Evolutionary conservation across 768 basidiomycete genomes (phyloP), one percentile per base, ranked within the genome.

Genomic region (Tulasnella sp.): DNA sequence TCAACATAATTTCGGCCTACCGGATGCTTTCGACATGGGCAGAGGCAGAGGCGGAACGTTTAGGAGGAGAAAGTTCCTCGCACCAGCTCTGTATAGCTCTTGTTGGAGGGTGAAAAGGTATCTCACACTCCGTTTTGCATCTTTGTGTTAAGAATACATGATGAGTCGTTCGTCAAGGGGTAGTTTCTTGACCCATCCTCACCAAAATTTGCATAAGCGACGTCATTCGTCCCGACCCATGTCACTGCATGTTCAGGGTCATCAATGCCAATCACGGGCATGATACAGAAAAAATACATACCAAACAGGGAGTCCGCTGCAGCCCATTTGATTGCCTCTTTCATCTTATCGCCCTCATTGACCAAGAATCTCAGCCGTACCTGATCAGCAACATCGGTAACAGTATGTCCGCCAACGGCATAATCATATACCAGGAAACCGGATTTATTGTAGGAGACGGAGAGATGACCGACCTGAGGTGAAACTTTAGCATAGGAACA

Each of bases 211-310:
- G 29, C 34, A 32, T 32, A 49, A 17, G 17, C 62, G 0, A 63
- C 76, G 66, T 83, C 81, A 58, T 84, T 84, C 51, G 82, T 82
- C 3, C 82, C 81, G 52, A 81, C 69, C 78, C 78, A 82, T 2
- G 77, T 80, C 3, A 79, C 80, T 81, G 56, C 46, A 41, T 21
- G 25, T 8, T 40, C 49, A 34, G 15, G 15, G 45, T 27, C 17
- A 19, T 34, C 6, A n/a, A n/a, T n/a, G n/a, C n/a, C n/a, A n/a
- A n/a, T n/a, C n/a, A n/a, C 5, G n/a, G 15, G 14, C 32, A 27
- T 15, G 6, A 4, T 55, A 9, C 12, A 5, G n/a, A 41, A 2
- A 23, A 29, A 31, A 17, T 29, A 15, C 62, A 19, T 57, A 66
- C 78, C 65, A 59, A 80, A 80, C 0, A 80, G 64, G 1, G 77